Base-by-base conservation (phyloP, 768 basidiomycete genomes). In the Wakefieldia striispora region DNA sequence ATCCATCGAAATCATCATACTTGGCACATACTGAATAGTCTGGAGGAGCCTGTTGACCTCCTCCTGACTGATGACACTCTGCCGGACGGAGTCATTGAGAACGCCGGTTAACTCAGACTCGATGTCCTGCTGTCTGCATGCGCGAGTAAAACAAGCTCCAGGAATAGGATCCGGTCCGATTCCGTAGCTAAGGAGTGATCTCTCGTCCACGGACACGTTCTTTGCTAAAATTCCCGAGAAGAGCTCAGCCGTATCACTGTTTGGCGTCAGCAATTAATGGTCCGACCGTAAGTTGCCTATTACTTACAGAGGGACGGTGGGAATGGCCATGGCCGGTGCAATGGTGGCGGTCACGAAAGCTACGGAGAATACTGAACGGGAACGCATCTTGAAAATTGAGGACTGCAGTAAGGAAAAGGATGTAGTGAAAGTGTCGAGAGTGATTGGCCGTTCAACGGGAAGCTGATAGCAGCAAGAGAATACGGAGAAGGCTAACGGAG, bases 321-420 rank as follows among this genome's bases (percentile, higher is more conserved):
- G 54, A 27, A 57, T 14, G 16, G 56, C 40, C 37, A 60, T 43
- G 39, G 46, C 54, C 5, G 47, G 55, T 12, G 16, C 38, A 13
- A 51, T 12, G 17, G 48, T 26, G 29, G 41, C 34, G 6, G 36
- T 23, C 4, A 55, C 10, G 35, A 60, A 39, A 17, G 47, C 40
- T 7, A 43, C 45, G 24, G 43, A 45, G 27, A 59, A 21, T 21
- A 34, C 16, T 29, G n/a, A 39, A 37, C 13, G 29, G n/a, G 47
- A 49, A 13, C 31, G 46, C 56, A 58, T 62, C 40, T 48, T 48
- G 35, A 12, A 47, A 40, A n/a, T 35, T 42, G 5, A 56, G 54
- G 14, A 58, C 56, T 1, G n/a, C n/a, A n/a, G n/a, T n/a, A n/a
- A n/a, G n/a, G n/a, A n/a, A n/a, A n/a, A n/a, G n/a, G n/a, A n/a